Evolutionary conservation across 208 protist genomes (phyloP).

Genomic region (Trypanosoma platydactyli): DNA sequence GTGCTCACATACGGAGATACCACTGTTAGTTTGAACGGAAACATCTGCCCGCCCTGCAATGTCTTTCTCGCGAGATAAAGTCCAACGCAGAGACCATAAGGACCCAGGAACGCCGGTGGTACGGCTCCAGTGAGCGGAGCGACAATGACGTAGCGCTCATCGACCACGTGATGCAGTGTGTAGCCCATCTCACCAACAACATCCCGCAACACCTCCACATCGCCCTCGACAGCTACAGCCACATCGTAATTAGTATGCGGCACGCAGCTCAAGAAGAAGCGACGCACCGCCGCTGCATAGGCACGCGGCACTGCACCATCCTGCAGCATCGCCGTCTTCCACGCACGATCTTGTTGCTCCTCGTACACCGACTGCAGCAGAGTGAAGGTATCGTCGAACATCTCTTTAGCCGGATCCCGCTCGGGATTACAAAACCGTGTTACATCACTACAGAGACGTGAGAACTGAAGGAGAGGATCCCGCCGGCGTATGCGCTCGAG

Average conservation of each 20-base stretch:
- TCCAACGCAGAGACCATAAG: conserved; percentile 54
- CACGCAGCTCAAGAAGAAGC: conserved; percentile 46
- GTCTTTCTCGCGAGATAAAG: conserved; percentile 31
- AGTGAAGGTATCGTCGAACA: conserved; percentile 52
- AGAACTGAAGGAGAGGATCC: conserved; percentile 85
- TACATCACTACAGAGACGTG: conserved; percentile 75
- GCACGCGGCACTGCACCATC: conserved; percentile 44
- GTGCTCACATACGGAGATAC: conserved; percentile 61
- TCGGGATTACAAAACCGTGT: conserved; percentile 43
- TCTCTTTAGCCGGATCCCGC: conserved; percentile 30
- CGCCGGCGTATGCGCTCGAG: conserved; percentile 72
- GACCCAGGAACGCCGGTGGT: conserved; percentile 33
- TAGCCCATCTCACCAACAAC: conserved; percentile 40
- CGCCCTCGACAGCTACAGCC: conserved; percentile 45
- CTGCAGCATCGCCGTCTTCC: conserved; percentile 37
- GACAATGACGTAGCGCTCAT: conserved; percentile 35
- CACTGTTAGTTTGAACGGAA: conserved; percentile 38
- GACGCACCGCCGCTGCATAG: conserved; percentile 53
- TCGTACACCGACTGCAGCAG: conserved; percentile 48
- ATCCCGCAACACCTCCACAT: conserved; percentile 17
- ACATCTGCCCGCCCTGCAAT: not conserved
- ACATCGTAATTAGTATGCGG: conserved; percentile 74
- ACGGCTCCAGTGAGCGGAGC: conserved; percentile 24
- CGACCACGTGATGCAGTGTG: conserved; percentile 20
- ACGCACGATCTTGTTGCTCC: conserved; percentile 44